Evolutionary conservation across 345 rosid genomes (phyloP).

Genomic region (Ceriops tagal): DNA sequence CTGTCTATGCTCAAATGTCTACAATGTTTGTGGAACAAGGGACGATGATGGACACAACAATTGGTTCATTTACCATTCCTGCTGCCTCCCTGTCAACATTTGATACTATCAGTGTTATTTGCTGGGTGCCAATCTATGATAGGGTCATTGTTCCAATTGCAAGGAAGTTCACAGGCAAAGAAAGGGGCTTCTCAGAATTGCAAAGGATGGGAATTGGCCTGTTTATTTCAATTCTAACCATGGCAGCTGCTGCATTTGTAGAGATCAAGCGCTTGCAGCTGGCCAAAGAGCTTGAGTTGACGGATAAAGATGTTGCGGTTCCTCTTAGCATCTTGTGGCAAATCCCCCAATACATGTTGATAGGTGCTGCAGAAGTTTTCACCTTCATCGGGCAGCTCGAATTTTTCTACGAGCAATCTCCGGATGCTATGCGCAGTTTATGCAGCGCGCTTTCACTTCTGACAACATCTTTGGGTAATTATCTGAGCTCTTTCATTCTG

Average conservation of each 20-base stretch:
- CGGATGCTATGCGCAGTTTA: slow-evolving; percentile 91
- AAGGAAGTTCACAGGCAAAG: slow-evolving; percentile 74
- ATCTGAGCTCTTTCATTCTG: slow-evolving; percentile 81
- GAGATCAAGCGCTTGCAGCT: slow-evolving; percentile 64
- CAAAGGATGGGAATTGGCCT: slow-evolving; percentile 95
- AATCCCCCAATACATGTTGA: slow-evolving; percentile 75
- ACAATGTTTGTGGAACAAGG: slow-evolving; percentile 96
- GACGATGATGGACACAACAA: slow-evolving; percentile 68
- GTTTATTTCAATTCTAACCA: slow-evolving; percentile 61
- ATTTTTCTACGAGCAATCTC: slow-evolving; percentile 93
- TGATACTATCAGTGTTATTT: slow-evolving; percentile 70
- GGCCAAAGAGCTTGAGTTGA: slow-evolving; percentile 71
- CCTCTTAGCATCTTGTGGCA: slow-evolving; percentile 90
- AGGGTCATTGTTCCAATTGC: slow-evolving; percentile 69
- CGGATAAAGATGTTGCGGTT: slow-evolving; percentile 43
- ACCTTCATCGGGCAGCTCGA: slow-evolving; percentile 78
- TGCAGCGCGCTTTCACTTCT: slow-evolving; percentile 76
- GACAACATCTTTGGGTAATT: slow-evolving; percentile 72
- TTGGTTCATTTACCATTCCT: slow-evolving; percentile 86
- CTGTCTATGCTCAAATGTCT: slow-evolving; percentile 83
- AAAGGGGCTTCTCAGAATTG: slow-evolving; percentile 81
- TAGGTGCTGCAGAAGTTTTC: slow-evolving; percentile 89
- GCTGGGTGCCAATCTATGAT: slow-evolving; percentile 89
- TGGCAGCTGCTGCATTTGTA: slow-evolving; percentile 80
- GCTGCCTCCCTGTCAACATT: slow-evolving; percentile 83